Evolutionary conservation across 139 green algal species (phyloP).

Genomic region (Mychonastes homosphaera): DNA sequence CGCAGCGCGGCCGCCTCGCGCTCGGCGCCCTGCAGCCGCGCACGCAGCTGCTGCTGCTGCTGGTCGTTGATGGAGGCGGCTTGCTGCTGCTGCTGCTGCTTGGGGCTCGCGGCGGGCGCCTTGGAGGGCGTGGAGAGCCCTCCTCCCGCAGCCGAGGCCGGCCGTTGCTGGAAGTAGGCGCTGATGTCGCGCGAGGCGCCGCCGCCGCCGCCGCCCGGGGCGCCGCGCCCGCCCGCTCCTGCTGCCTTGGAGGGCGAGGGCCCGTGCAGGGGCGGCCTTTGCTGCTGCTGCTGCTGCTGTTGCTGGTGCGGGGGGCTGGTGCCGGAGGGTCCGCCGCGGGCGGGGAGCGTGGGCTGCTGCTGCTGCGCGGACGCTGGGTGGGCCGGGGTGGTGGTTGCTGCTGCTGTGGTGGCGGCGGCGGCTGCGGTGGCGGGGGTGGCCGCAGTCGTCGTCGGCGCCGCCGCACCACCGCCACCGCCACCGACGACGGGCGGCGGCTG

Average conservation of each 20-base stretch:
- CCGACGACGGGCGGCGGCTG: background rate
- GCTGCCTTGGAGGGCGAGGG: too few species aligned
- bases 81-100: background rate
- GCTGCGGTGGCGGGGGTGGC: slow-evolving; percentile 1
- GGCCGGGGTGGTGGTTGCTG: background rate
- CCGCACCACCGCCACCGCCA: background rate
- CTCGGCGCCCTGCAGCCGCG: slow-evolving; percentile 2
- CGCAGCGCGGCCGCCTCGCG: slow-evolving; percentile 4
- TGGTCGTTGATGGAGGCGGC: background rate
- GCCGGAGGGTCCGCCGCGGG: background rate
- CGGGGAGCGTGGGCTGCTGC: background rate
- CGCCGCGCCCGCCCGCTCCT: background rate
- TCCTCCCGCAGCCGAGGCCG: too few species aligned
- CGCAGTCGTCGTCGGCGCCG: too few species aligned
- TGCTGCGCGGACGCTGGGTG: background rate
- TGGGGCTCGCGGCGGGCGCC: background rate
- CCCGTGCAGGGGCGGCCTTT: slow-evolving; percentile 1
- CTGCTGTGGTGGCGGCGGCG: background rate
- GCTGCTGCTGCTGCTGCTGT: slow-evolving; percentile 13
- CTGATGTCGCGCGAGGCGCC: background rate
- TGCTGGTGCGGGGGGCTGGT: background rate
- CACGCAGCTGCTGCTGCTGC: slow-evolving; percentile 3
- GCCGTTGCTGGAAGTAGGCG: background rate
- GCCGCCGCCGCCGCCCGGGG: background rate
- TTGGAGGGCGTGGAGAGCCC: background rate